Evolutionary conservation across 345 rosid genomes (phyloP).

Genomic region (Dovyalis caffra): DNA sequence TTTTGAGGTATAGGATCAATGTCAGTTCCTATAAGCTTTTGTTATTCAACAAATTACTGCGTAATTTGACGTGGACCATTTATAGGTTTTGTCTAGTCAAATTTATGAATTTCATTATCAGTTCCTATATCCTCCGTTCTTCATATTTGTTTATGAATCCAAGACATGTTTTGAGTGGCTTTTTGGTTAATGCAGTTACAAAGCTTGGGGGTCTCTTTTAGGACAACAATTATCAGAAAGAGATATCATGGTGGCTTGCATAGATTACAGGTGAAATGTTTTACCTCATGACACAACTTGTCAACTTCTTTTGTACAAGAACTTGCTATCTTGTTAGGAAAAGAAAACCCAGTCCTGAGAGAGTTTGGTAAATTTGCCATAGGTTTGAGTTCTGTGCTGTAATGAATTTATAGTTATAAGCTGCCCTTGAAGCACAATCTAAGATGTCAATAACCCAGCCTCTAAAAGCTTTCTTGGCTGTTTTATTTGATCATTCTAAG

Average conservation of each 20-base stretch:
- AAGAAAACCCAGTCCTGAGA: not conserved
- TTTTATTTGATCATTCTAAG: too few relatives aligned
- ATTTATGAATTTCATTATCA: not conserved
- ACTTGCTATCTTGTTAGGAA: not conserved
- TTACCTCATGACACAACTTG: too few relatives aligned
- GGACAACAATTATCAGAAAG: constrained; percentile 92
- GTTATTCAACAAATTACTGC: not conserved
- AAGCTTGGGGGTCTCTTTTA: constrained; percentile 97
- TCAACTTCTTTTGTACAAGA: not conserved
- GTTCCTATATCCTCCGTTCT: not conserved
- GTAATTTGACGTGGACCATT: not conserved
- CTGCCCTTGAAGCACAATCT: too few relatives aligned
- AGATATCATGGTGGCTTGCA: constrained; percentile 91
- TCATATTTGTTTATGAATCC: constrained; percentile 2
- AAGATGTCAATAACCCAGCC: too few relatives aligned
- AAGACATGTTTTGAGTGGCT: constrained; percentile 18
- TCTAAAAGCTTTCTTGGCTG: too few relatives aligned
- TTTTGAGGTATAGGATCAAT: not conserved
- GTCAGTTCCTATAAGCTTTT: not conserved
- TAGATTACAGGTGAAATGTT: constrained; percentile 77
- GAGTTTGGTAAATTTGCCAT: too few relatives aligned
- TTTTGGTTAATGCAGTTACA: constrained; percentile 63
- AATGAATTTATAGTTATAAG: not conserved
- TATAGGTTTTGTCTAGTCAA: not conserved
- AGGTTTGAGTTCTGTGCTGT: too few relatives aligned